phyloP scores from a whole-genome alignment of 306 rosid genomes.

The Cicer chorassanicum region DNA sequence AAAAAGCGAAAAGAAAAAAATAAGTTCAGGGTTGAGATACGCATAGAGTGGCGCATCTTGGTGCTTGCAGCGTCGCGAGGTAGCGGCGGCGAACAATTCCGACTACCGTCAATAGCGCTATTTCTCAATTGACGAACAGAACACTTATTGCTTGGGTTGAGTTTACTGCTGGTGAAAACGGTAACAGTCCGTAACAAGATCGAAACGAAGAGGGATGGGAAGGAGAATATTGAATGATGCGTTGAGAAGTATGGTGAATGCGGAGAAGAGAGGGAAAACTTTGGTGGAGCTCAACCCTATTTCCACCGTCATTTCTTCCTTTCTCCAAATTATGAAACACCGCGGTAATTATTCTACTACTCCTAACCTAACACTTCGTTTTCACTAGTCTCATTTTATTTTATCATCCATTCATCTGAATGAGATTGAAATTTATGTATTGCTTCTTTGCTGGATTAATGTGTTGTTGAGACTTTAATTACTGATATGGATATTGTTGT shows the following conservation, averaged over 20 bases:
- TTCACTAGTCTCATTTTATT: background rate
- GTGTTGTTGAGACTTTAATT: background rate
- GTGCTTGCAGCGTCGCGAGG: constrained; percentile 22
- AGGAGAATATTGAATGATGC: constrained; percentile 85
- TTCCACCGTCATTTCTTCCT: constrained; percentile 65
- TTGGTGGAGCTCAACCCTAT: constrained; percentile 69
- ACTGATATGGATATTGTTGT: background rate
- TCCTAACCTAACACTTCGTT: background rate
- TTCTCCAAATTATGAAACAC: constrained; percentile 82
- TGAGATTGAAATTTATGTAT: background rate
- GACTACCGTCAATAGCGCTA: background rate
- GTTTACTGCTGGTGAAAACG: background rate
- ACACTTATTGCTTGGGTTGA: background rate
- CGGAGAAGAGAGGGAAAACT: constrained; percentile 77
- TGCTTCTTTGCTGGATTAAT: background rate
- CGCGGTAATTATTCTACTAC: constrained; percentile 56
- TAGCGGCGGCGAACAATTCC: background rate
- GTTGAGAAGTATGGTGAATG: constrained; percentile 78
- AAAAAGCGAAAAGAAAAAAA: background rate
- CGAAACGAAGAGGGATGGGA: constrained; percentile 58
- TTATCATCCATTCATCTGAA: background rate
- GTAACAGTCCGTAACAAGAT: background rate
- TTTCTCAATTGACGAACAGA: background rate
- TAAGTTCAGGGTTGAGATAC: background rate
- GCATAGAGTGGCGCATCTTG: background rate